phyloP scores from a whole-genome alignment of 768 basidiomycete species.

The Xanthoconium stramineum region DNA sequence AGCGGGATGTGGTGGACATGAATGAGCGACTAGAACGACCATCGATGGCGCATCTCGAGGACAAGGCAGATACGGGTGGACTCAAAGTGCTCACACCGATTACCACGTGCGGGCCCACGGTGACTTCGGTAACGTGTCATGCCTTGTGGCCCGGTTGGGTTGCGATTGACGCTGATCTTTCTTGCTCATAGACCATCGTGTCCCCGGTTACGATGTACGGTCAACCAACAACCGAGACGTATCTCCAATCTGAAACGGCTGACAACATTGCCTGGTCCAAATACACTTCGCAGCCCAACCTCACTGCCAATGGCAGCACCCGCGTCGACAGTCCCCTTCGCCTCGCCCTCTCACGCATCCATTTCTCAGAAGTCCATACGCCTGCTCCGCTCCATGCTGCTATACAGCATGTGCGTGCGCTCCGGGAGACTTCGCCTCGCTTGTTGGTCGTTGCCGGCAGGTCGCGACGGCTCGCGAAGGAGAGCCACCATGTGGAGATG shows the following conservation, averaged over 20 bases:
- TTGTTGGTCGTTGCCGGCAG: constrained; percentile 71
- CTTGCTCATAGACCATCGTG: constrained; percentile 28
- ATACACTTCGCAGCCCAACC: constrained; percentile 41
- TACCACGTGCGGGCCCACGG: neutral
- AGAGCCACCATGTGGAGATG: constrained; percentile 71
- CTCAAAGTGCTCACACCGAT: neutral
- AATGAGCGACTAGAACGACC: constrained; percentile 21
- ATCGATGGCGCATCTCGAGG: constrained; percentile 24
- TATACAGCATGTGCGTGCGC: constrained; percentile 38
- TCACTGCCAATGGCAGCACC: too few relatives aligned
- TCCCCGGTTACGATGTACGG: constrained; percentile 73
- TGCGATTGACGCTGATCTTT: too few relatives aligned
- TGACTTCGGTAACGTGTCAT: constrained; percentile 8
- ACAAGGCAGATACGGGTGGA: neutral
- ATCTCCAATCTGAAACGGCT: constrained; percentile 77
- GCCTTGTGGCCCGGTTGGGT: neutral
- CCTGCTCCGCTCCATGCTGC: constrained; percentile 61
- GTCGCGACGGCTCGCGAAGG: constrained; percentile 67
- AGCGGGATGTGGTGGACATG: constrained; percentile 36
- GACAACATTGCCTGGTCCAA: constrained; percentile 75
- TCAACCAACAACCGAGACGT: constrained; percentile 56
- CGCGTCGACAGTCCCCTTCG: constrained; percentile 13
- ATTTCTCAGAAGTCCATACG: constrained; percentile 56
- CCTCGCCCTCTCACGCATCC: constrained; percentile 51
- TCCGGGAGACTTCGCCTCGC: constrained; percentile 31